phyloP scores from a whole-genome alignment of 2,329 filamentous ascomycete genomes.

The Exophiala alcalophila region DNA sequence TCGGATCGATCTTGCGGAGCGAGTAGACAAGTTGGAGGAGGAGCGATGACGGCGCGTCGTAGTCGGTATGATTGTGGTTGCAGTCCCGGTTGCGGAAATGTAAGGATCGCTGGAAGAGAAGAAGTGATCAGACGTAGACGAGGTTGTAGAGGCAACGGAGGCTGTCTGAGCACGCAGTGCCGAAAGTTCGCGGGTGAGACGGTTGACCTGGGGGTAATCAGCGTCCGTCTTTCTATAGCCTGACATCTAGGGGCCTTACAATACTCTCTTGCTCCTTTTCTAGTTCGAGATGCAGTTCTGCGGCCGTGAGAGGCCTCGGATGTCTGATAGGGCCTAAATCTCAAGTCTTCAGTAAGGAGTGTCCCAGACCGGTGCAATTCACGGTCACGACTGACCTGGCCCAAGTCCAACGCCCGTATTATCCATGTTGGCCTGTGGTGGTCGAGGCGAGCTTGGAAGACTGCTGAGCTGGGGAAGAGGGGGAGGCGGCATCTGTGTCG shows the following conservation, averaged over 20 bases:
- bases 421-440: conserved; percentile 31
- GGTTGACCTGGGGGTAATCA: conserved; percentile 68
- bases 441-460: conserved; percentile 31
- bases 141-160: conserved; percentile 60
- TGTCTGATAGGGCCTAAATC: conserved; percentile 69
- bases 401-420: conserved; percentile 39
- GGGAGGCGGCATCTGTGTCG: conserved; percentile 48
- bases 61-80: conserved; percentile 51
- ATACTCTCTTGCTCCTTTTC: conserved; percentile 96
- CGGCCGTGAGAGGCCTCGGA: conserved; percentile 80
- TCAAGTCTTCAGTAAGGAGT: neutral
- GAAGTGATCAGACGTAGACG: conserved; percentile 53
- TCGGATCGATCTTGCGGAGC: conserved; percentile 35
- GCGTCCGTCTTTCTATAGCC: neutral
- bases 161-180: conserved; percentile 70
- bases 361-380: neutral
- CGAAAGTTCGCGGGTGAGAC: conserved; percentile 82
- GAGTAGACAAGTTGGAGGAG: conserved; percentile 52
- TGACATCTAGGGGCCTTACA: conserved; percentile 52
- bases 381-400: conserved; percentile 37
- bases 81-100: conserved; percentile 42
- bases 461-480: conserved; percentile 34
- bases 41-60: conserved; percentile 56
- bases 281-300: conserved; percentile 82
- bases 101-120: conserved; percentile 34